Base-by-base conservation (phyloP, 2,329 filamentous ascomycete genomes). In the Davidsoniella australis region DNA sequence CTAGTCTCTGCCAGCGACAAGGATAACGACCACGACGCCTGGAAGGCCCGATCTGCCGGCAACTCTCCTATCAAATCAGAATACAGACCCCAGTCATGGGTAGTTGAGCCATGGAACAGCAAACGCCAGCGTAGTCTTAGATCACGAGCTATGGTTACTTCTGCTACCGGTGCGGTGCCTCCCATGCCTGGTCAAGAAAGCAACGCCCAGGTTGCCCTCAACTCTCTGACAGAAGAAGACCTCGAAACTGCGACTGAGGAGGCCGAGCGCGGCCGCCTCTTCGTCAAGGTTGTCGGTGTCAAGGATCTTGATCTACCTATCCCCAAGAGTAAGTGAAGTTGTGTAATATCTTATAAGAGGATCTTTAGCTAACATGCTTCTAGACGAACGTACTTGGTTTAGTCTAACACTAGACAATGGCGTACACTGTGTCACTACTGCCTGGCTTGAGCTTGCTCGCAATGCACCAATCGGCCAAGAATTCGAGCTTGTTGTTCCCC, bases 221-320 rank as follows among this genome's bases (percentile, higher is more conserved):
- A 75, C 47, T 72, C 78, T 5, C 72, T 86, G 16, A 69, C 74
- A 3, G 87, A 94, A 59, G 78, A 82, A 53, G 82, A 85, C 45
- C 66, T 70, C 4, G 73, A 82, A 51, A 62, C 68, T 40, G 65
- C 69, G 4, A 74, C 75, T 8, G 82, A 85, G 49, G 88, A 95
- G 52, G 85, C 79, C 48, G 91, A 98, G 65, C 73, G 91, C 57
- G 91, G 91, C 8, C 74, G 91, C 53, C 72, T 98, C 1, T 98
- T 98, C 58, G 88, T 98, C 56, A 98, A 98, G 69, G 91, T 98
- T n/a, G 82, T 96, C 63, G 88, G 89, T 41, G 87, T 96, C 55
- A 96, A 96, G 63, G 88, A 96, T 58, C 73, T 98, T 37, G 88
- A 95, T 60, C 70, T 96, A 41, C 89, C 91, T 18, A 69, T 98